Percentiles rank a stretch among this genome's conserved stretches.
Evolutionary conservation across 2,329 filamentous ascomycete genomes (phyloP).

Genomic region (Verticillium klebahnii): DNA sequence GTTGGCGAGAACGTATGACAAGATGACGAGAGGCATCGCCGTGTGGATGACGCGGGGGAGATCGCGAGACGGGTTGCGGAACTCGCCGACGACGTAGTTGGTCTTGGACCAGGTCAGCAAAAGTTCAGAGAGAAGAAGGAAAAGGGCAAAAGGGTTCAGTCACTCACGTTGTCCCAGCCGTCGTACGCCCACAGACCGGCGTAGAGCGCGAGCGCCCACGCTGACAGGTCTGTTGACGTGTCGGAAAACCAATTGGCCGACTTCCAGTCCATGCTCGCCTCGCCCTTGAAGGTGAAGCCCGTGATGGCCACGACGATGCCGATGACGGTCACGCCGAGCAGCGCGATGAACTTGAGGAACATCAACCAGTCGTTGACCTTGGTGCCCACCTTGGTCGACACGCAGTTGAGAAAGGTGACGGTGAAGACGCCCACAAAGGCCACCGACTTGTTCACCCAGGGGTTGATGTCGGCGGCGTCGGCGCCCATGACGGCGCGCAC

Average conservation of each 20-base stretch:
- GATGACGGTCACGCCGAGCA: constrained; percentile 80
- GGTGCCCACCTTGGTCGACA: constrained; percentile 85
- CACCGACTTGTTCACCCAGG: constrained; percentile 87
- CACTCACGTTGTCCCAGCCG: constrained; percentile 92
- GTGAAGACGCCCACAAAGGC: constrained; percentile 70
- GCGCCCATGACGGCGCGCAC: constrained; percentile 81
- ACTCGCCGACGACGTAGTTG: constrained; percentile 96
- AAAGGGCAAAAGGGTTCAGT: not conserved
- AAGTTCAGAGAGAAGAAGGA: not conserved
- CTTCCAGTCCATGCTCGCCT: constrained; percentile 82
- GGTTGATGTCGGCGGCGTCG: constrained; percentile 74
- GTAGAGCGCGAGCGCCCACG: constrained; percentile 92
- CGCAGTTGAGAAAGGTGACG: constrained; percentile 82
- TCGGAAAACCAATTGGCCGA: constrained; percentile 81
- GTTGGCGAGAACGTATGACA: constrained; percentile 87
- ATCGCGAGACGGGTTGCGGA: constrained; percentile 84
- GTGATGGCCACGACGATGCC: constrained; percentile 88
- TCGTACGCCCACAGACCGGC: constrained; percentile 97
- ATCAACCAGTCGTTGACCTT: constrained; percentile 88
- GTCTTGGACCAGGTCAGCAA: constrained; percentile 49
- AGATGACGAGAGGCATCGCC: constrained; percentile 89
- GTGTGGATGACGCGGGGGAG: constrained; percentile 94
- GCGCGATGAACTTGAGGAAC: constrained; percentile 91
- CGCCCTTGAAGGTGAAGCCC: constrained; percentile 71
- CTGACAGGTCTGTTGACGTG: constrained; percentile 73